These are phyloP conservation scores for Porogramme epimiltina DNA, from an alignment of 1,284 basidiomycete genomes.

Conservation along the genomic window DNA sequence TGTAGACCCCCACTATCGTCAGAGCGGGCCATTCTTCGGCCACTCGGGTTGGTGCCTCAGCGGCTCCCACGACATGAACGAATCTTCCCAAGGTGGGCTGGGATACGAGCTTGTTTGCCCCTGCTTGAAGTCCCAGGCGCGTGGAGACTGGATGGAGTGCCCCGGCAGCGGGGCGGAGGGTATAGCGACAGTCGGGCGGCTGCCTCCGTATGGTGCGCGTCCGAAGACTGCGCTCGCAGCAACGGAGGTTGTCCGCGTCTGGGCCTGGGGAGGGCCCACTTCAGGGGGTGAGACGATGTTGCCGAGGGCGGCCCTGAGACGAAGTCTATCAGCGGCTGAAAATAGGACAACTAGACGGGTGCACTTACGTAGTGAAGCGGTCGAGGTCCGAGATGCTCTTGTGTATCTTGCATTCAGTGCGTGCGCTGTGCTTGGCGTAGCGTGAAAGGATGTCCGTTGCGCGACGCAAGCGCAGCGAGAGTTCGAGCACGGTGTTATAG, in stretches of 20 bases:
- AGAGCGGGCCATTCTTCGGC: slow-evolving; percentile 10
- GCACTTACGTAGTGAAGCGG: slow-evolving; percentile 54
- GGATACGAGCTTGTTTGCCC: slow-evolving; percentile 22
- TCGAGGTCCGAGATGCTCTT: slow-evolving; percentile 59
- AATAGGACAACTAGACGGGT: slow-evolving; percentile 1
- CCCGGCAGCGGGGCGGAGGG: slow-evolving; percentile 25
- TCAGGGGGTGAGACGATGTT: slow-evolving; percentile 32
- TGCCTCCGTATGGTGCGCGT: slow-evolving; percentile 4
- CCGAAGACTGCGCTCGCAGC: slow-evolving; percentile 14
- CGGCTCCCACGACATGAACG: slow-evolving; percentile 50
- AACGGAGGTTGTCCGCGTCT: slow-evolving; percentile 8
- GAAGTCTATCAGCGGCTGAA: slow-evolving; percentile 14
- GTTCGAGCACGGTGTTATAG: slow-evolving; percentile 60
- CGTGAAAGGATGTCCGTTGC: slow-evolving; percentile 56
- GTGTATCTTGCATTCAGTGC: slow-evolving; percentile 50
- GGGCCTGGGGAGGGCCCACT: slow-evolving; percentile 9
- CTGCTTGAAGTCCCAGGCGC: slow-evolving; percentile 33
- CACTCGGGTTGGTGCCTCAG: slow-evolving; percentile 29
- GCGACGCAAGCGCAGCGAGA: slow-evolving; percentile 61
- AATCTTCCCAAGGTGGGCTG: slow-evolving; percentile 39
- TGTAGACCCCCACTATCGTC: neutral
- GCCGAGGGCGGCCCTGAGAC: slow-evolving; percentile 38
- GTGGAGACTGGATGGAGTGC: slow-evolving; percentile 31
- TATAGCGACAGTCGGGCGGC: slow-evolving; percentile 5
- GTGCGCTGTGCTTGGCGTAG: slow-evolving; percentile 49